Evolutionary conservation across 176 grass and related monocot genomes (phyloP), one percentile per base, ranked within the genome.

Genomic region (Musa beccarii): DNA sequence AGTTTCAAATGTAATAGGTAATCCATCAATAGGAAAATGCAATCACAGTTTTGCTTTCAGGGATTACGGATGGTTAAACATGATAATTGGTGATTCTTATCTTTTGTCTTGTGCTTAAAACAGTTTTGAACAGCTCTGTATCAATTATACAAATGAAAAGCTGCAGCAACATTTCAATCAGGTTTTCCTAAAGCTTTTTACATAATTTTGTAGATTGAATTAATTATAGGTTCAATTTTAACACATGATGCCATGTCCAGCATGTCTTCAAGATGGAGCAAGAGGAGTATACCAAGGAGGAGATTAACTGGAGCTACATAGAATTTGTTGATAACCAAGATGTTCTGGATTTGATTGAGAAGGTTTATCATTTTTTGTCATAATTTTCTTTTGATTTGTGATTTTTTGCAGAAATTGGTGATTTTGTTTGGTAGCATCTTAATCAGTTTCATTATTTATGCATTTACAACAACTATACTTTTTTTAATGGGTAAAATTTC

Each of bases 241-340:
- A 23, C 20, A 54, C 59, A 56, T n/a, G 64, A 77, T 62, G 53
- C 34, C n/a, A 24, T 81, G 79, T 49, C 28, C 80, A 96, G 92
- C 90, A 96, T 89, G 92, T 96, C 74, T 96, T 96, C 81, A 96
- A 96, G 88, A 92, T 92, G 87, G 92, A 96, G 85, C 92, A 96
- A 81, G 92, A 92, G 68, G 92, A 96, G 79, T 96, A 96, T 65
- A 92, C 89, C 71, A 92, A 88, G 50, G 92, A 96, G 81, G 82
- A 96, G 78, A 96, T 96, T 78, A 81, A 92, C 73, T 96, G 92
- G 92, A 96, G 92, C 73, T 96, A 96, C 82, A 96, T 96, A 76
- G 92, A 96, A 73, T 96, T 96, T 88, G 89, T 89, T 81, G 92
- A 96, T 79, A 96, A 96, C 78, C 92, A 96, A 87, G 92, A 96